phyloP scores from a whole-genome alignment of 768 basidiomycete genomes.

The Dentipellis sp. region DNA sequence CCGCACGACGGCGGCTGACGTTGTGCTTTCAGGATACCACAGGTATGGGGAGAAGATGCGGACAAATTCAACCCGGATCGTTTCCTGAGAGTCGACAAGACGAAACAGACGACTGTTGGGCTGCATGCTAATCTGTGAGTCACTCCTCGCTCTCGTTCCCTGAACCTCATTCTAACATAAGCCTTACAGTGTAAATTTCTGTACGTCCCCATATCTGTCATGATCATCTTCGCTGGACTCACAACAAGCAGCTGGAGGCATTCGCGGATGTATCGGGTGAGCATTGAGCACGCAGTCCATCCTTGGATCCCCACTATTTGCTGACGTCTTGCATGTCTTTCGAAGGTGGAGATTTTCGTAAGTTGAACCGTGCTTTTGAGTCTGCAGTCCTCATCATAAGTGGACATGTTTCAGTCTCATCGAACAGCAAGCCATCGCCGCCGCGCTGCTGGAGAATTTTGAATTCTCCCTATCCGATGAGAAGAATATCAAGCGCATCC shows the following conservation, averaged over 20 bases:
- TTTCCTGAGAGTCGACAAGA: constrained; percentile 3
- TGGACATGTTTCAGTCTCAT: neutral
- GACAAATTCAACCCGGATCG: constrained; percentile 7
- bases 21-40: neutral
- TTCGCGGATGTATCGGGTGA: constrained; percentile 8
- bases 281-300: neutral
- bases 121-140: constrained; percentile 12
- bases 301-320: neutral
- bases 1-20: neutral
- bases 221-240: neutral
- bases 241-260: constrained; percentile 2
- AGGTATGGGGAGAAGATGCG: constrained; percentile 11
- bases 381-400: neutral
- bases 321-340: neutral
- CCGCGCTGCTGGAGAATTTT: constrained; percentile 7
- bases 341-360: constrained; percentile 8
- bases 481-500: neutral
- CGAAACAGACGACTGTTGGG: neutral
- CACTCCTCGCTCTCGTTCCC: neutral
- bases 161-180: neutral
- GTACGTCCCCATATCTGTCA: neutral
- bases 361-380: neutral
- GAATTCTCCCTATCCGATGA: constrained; percentile 3
- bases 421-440: constrained; percentile 8
- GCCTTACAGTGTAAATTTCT: constrained; percentile 3